phyloP scores from a whole-genome alignment of 2,329 filamentous ascomycete species.

The Fusarium proliferatum region DNA sequence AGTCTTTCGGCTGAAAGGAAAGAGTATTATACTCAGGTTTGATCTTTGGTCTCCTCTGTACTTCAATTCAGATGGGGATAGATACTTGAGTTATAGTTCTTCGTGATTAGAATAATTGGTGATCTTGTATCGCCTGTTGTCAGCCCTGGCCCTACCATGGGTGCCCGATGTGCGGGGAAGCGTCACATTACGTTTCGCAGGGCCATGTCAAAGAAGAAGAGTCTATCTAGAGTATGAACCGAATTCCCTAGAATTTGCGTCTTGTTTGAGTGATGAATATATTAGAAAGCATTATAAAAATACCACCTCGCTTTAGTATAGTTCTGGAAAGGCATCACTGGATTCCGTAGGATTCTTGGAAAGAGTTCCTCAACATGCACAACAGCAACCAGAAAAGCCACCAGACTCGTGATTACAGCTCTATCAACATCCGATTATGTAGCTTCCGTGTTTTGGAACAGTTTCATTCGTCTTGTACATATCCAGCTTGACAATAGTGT shows the following conservation, averaged over 20 bases:
- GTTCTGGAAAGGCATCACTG: fast-evolving
- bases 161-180: background rate
- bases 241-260: fast-evolving
- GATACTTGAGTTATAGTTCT: too few relatives aligned
- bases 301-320: too few relatives aligned
- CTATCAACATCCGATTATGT: too few relatives aligned
- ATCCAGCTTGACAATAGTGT: background rate
- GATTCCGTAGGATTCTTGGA: fast-evolving
- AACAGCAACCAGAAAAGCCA: fast-evolving
- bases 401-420: fast-evolving
- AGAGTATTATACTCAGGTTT: too few relatives aligned
- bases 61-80: fast-evolving
- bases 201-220: too few relatives aligned
- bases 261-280: fast-evolving
- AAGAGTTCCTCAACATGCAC: fast-evolving
- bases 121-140: background rate
- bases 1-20: too few relatives aligned
- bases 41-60: fast-evolving
- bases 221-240: fast-evolving
- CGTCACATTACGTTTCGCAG: background rate
- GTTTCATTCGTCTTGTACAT: fast-evolving
- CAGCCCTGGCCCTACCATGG: background rate
- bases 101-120: background rate
- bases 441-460: fast-evolving
- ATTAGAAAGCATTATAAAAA: fast-evolving